These are phyloP conservation scores for Boletellus ananiceps DNA, from an alignment of 768 basidiomycete species.

Conservation along the genomic window DNA sequence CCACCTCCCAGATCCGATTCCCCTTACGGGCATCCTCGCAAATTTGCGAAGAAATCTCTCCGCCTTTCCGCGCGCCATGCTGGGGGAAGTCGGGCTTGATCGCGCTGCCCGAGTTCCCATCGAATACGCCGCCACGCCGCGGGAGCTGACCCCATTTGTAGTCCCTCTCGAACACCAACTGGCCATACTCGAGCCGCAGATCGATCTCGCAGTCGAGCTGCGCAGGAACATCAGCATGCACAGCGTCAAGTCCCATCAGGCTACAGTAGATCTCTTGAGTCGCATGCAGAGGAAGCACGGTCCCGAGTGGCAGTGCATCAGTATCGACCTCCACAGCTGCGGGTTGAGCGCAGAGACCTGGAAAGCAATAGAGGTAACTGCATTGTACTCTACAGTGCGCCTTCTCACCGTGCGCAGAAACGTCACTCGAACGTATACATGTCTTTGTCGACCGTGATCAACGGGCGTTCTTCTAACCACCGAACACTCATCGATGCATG, in stretches of 20 bases:
- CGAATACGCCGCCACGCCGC: conserved; percentile 44
- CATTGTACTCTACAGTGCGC: not conserved
- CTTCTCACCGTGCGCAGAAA: conserved; percentile 41
- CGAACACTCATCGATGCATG: conserved; percentile 60
- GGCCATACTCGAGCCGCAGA: conserved; percentile 72
- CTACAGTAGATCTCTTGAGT: conserved; percentile 61
- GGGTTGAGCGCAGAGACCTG: conserved; percentile 77
- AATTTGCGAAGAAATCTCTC: conserved; percentile 57
- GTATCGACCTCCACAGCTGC: conserved; percentile 88
- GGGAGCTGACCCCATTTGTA: conserved; percentile 68
- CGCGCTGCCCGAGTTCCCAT: conserved; percentile 70
- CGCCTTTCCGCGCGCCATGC: conserved; percentile 66
- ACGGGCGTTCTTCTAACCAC: conserved; percentile 63
- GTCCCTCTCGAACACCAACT: conserved; percentile 81
- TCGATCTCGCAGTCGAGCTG: conserved; percentile 80
- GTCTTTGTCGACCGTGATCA: conserved; percentile 85
- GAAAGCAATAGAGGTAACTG: conserved; percentile 63
- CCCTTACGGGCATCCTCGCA: conserved; percentile 52
- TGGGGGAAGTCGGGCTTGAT: conserved; percentile 94
- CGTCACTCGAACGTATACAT: conserved; percentile 75
- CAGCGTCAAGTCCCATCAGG: conserved; percentile 73
- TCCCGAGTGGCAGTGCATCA: conserved; percentile 58
- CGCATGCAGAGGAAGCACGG: conserved; percentile 57
- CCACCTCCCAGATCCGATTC: conserved; percentile 66
- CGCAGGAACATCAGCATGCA: conserved; percentile 81